Evolutionary conservation across 805 yeast genomes (phyloP), one percentile per base, ranked within the genome.

Genomic region (Kazachstania psychrophila): DNA sequence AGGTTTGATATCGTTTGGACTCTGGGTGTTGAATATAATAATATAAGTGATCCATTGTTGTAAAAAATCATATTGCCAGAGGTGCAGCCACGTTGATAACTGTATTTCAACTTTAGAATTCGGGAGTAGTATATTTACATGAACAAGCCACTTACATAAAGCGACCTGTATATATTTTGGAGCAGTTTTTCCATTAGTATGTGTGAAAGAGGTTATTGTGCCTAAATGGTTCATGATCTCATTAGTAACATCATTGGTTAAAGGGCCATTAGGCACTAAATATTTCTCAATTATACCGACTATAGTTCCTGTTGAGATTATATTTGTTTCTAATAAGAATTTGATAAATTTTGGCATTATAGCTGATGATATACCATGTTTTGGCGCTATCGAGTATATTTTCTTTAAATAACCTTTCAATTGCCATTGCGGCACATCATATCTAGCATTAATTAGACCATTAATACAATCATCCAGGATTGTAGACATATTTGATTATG

Each of bases 101-200:
- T 50, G 24, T 15, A 36, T 34, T 1, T 39, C 43, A 12, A 49
- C 46, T 8, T 48, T n/a, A 2, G 17, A 31, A 6, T 33, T 29
- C 8, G 49, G 51, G 10, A 56, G 43, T 2, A 59, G 41, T 24
- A 50, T 41, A 31, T 47, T 51, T 0, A 60, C 53, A 11, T 52
- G 56, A 2, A 60, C 54, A 16, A 65, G 36, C 70, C 70, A 65
- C 23, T 48, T 50, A 16, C 57, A 41, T 0, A 64, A 36, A 0
- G 46, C 41, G 1, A 39, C 36, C 36, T 64, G 69, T 0, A 62
- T 14, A 2, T 37, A 40, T 13, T 33, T 38, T 28, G 40, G 33
- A 35, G 43, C 41, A 13, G 39, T 23, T 31, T 36, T 52, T 17
- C 51, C 43, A 7, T 45, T 50, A 39, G 50, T 38, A 14, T 30